Evolutionary conservation across 192 early-diverging fungal species (phyloP).

Genomic region (Backusella morwellensis): DNA sequence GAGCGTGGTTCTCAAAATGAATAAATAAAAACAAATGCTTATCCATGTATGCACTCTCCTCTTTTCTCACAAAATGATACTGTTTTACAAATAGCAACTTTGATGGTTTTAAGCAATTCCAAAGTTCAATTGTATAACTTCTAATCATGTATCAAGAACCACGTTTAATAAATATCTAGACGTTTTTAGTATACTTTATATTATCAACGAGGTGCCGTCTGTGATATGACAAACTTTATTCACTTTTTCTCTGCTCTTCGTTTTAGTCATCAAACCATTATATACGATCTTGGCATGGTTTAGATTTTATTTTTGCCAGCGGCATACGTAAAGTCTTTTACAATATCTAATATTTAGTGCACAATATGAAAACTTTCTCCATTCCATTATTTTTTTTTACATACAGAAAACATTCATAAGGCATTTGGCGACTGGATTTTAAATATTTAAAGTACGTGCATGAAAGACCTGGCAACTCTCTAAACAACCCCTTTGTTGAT

Average conservation of each 20-base stretch:
- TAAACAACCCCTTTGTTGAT: slow-evolving; percentile 2
- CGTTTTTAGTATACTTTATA: neutral
- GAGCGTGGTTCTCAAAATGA: too few relatives aligned
- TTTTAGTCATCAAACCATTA: neutral
- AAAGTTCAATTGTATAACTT: neutral
- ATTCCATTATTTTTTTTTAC: neutral
- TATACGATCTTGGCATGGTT: neutral
- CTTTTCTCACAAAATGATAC: too few relatives aligned
- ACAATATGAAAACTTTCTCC: neutral
- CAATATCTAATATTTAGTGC: neutral
- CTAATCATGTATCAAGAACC: neutral
- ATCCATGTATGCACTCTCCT: too few relatives aligned
- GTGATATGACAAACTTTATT: neutral
- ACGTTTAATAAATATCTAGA: neutral
- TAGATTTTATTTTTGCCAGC: neutral
- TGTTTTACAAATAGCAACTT: neutral
- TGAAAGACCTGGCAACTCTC: neutral
- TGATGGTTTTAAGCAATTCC: neutral
- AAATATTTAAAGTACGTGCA: slow-evolving; percentile 6
- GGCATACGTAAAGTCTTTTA: neutral
- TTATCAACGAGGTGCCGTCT: neutral
- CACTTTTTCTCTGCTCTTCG: neutral
- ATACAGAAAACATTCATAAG: neutral
- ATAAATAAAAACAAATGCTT: too few relatives aligned
- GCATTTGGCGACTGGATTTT: neutral